Percentiles rank a stretch among this genome's conserved stretches.
Evolutionary conservation across 1,284 basidiomycete species (phyloP).

Genomic region (Papiliotrema fonsecae): DNA sequence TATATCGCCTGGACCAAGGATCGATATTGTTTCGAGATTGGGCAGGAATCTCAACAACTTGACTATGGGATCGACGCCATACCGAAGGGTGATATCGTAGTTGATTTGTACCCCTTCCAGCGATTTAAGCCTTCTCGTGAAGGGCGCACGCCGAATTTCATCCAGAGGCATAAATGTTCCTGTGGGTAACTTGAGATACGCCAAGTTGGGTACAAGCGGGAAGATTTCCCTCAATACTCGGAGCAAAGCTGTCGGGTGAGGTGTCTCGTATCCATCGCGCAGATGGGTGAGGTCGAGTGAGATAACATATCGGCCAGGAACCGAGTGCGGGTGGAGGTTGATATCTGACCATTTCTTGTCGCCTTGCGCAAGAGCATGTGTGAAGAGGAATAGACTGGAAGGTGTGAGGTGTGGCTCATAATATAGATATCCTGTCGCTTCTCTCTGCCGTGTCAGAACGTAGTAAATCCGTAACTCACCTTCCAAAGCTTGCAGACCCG

Average conservation of each 20-base stretch:
- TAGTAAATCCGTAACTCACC: conserved; percentile 54
- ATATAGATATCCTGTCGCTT: conserved; percentile 63
- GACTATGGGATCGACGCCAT: conserved; percentile 42
- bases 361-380: conserved; percentile 55
- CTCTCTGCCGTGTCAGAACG: not conserved
- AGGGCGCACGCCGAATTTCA: conserved; percentile 52
- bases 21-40: conserved; percentile 48
- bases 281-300: conserved; percentile 63
- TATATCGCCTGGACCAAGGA: conserved; percentile 45
- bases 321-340: conserved; percentile 71
- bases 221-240: conserved; percentile 50
- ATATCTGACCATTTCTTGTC: conserved; percentile 81
- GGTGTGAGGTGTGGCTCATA: conserved; percentile 54
- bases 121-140: conserved; percentile 49
- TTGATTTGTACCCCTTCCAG: conserved; percentile 61
- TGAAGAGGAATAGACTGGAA: conserved; percentile 56
- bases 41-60: conserved; percentile 56
- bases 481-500: conserved; percentile 66
- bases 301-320: conserved; percentile 77
- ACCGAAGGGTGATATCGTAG: conserved; percentile 34
- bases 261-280: conserved; percentile 54
- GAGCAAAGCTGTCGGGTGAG: conserved; percentile 52
- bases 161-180: conserved; percentile 50
- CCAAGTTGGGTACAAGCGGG: conserved; percentile 65
- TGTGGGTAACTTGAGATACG: conserved; percentile 58